Conservation (phyloP, 2,329 filamentous ascomycete species). For the Niveomyces coronatus region DNA sequence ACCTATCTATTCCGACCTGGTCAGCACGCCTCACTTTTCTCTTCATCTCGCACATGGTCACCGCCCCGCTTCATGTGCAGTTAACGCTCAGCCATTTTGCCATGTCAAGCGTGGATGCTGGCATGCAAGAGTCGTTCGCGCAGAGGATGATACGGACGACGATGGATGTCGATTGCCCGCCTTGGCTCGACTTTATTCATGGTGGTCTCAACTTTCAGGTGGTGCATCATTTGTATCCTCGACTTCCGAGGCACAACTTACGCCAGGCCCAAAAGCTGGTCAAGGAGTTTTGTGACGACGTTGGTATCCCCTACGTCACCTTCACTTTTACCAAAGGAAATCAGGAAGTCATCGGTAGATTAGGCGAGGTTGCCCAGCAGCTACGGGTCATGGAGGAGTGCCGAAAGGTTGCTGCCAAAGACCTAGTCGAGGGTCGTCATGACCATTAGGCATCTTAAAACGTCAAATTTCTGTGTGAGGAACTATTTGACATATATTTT, state of each 20-base stretch:
- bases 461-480: background rate
- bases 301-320: constrained; percentile 73
- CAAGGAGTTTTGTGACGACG: constrained; percentile 70
- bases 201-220: constrained; percentile 84
- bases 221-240: constrained; percentile 76
- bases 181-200: constrained; percentile 83
- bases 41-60: constrained; percentile 68
- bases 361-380: constrained; percentile 72
- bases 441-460: background rate
- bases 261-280: constrained; percentile 65
- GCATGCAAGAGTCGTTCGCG: constrained; percentile 73
- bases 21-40: constrained; percentile 65
- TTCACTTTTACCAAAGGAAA: constrained; percentile 81
- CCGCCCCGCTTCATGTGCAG: constrained; percentile 75
- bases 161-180: constrained; percentile 84
- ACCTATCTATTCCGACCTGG: constrained; percentile 58
- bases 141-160: constrained; percentile 88
- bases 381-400: background rate
- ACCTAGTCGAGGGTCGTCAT: background rate
- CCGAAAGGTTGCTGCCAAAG: background rate
- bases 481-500: too few species aligned
- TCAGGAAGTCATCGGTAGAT: constrained; percentile 62
- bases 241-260: constrained; percentile 77
- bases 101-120: constrained; percentile 83
- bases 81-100: constrained; percentile 89